Percentiles rank a stretch among this genome's conserved stretches.
These are phyloP conservation scores for Aspergillus flavus DNA, from an alignment of 2,329 filamentous ascomycete genomes.

Conservation along the genomic window DNA sequence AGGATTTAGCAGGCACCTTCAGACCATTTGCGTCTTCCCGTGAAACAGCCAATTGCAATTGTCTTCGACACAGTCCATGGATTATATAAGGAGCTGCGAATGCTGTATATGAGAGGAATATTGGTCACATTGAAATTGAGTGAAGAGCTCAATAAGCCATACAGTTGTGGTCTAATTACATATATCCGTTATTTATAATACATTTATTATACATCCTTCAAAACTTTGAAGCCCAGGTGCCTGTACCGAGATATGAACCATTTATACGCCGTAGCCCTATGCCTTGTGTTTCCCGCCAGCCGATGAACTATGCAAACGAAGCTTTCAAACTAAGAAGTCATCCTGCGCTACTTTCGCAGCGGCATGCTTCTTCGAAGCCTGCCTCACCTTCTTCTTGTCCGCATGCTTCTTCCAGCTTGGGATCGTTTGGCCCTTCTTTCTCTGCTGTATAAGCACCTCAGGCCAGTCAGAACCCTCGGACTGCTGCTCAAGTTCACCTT, in stretches of 20 bases:
- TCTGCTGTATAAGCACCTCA: constrained; percentile 21
- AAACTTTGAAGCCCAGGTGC: neutral
- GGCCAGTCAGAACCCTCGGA: constrained; percentile 10
- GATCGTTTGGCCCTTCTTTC: constrained; percentile 39
- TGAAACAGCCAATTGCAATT: neutral
- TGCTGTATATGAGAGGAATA: neutral
- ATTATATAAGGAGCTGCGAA: neutral
- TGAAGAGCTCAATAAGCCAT: constrained; percentile 27
- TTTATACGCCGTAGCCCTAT: constrained; percentile 7
- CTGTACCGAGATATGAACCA: constrained; percentile 1
- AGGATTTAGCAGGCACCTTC: neutral
- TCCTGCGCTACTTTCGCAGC: constrained; percentile 8
- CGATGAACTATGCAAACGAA: constrained; percentile 5
- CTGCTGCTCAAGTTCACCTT: constrained; percentile 18
- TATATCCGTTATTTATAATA: constrained; percentile 16
- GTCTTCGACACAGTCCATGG: neutral
- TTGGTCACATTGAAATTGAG: constrained; percentile 18
- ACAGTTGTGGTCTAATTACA: constrained; percentile 15
- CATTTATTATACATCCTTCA: constrained; percentile 20
- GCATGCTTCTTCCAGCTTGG: constrained; percentile 49
- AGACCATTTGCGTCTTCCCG: neutral
- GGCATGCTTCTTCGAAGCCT: constrained; percentile 42
- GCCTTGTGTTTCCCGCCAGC: constrained; percentile 6
- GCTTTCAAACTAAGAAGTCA: neutral
- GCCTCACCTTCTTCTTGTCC: constrained; percentile 46